A percentile compares a stretch with the other conserved stretches of the same genome.
Conservation (phyloP, 2,329 filamentous ascomycete species). For the Fusarium nelsonii region DNA sequence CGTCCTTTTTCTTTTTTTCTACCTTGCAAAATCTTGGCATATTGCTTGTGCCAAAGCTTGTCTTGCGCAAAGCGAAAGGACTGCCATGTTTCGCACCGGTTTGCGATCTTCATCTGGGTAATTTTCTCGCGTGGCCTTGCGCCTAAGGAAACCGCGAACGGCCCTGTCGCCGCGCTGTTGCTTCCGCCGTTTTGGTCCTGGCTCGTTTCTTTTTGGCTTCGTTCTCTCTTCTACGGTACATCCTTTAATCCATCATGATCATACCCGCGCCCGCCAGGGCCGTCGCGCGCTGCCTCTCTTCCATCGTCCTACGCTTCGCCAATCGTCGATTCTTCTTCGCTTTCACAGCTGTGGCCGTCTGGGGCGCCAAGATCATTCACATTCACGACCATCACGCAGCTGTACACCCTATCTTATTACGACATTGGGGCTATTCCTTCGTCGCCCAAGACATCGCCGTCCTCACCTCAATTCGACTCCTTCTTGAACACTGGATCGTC, state of each 20-base stretch:
- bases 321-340: conserved; percentile 52
- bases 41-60: conserved; percentile 7
- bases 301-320: conserved; percentile 40
- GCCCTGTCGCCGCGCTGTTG: not conserved
- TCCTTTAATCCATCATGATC: conserved; percentile 18
- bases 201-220: not conserved
- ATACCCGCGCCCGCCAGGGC: conserved; percentile 6
- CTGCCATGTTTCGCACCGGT: conserved; percentile 8
- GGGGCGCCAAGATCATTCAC: conserved; percentile 51
- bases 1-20: not conserved
- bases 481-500: conserved; percentile 48
- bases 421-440: conserved; percentile 49
- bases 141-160: not conserved
- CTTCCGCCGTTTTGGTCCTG: not conserved
- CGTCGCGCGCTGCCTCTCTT: conserved; percentile 3
- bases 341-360: conserved; percentile 49
- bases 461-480: conserved; percentile 50
- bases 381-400: conserved; percentile 50
- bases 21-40: conserved; percentile 4
- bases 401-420: conserved; percentile 30
- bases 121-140: not conserved
- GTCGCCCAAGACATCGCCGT: conserved; percentile 52
- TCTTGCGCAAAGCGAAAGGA: not conserved
- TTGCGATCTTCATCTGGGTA: conserved; percentile 4
- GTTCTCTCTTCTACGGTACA: not conserved